Evolutionary conservation across 108 stramenopile genomes (phyloP).

Genomic region (Chaetoceros muelleri): DNA sequence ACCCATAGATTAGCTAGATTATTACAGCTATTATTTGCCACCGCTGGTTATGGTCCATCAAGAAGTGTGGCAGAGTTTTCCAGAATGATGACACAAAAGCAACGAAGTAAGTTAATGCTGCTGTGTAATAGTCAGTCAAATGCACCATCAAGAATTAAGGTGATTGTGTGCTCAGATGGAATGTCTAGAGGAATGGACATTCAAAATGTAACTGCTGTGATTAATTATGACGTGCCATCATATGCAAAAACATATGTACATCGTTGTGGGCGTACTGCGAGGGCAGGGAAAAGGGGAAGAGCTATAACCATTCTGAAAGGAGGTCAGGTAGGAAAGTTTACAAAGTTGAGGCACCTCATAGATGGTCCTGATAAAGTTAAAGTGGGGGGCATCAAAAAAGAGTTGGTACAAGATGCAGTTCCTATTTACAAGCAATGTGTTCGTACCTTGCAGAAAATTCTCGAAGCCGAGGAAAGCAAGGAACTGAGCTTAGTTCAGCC

Average conservation of each 20-base stretch:
- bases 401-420: constrained; percentile 34
- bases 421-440: constrained; percentile 44
- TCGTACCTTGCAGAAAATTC: constrained; percentile 29
- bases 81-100: constrained; percentile 48
- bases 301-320: constrained; percentile 65
- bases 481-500: constrained; percentile 16
- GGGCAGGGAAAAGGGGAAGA: constrained; percentile 54
- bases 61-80: constrained; percentile 59
- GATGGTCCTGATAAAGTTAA: constrained; percentile 31
- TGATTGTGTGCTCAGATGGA: constrained; percentile 77
- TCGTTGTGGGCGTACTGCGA: constrained; percentile 74
- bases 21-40: constrained; percentile 69
- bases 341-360: constrained; percentile 48
- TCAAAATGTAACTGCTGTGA: constrained; percentile 39
- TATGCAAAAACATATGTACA: constrained; percentile 83
- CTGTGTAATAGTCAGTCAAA: constrained; percentile 43
- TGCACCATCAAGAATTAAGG: constrained; percentile 21
- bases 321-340: constrained; percentile 55
- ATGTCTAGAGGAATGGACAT: constrained; percentile 84
- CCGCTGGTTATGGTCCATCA: constrained; percentile 31
- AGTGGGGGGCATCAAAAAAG: constrained; percentile 33
- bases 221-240: constrained; percentile 75
- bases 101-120: constrained; percentile 47
- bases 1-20: constrained; percentile 86
- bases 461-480: constrained; percentile 52